Evolutionary conservation across 1,284 basidiomycete species (phyloP), one percentile per base, ranked within the genome.

Genomic region (Volvariella surrecta): DNA sequence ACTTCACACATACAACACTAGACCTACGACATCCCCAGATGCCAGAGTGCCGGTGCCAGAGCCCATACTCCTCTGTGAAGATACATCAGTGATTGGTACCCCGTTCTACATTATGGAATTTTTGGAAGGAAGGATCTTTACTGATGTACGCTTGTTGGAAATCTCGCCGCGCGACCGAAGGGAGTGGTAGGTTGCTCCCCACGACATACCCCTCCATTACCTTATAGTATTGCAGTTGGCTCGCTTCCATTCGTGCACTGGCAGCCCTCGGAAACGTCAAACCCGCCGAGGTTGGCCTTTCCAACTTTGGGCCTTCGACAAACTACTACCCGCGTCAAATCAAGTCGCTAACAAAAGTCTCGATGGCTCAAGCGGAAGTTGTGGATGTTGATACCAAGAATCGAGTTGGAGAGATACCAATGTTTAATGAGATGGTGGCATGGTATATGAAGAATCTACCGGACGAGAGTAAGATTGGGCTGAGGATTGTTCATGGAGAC

Each of bases 81-180:
- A 97, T 56, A 65, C 56, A 21, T 56, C 63, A 2, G 74, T 97
- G 17, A 73, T 95, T 15, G 95, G 93, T 1, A 91, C 91, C 22
- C 76, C 87, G 0, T 98, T 97, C 66, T 98, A 97, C 60, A 73
- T 98, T 31, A 97, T 97, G 94, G 84, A 95, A 59, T 97, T 89
- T 58, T 59, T 97, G 40, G 80, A 92, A 38, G 95, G 94, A 0
- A 73, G 95, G 35, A 95, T 97, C 56, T 97, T 97, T 64, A 88
- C 89, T 6, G 85, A 97, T 60, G 70, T 78, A 10, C 65, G 77
- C 45, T 84, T 97, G 79, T 76, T 76, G 0, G 79, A 85, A 50
- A 64, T 91, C 4, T 58, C 70, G 30, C 66, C 72, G 6, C 57
- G 75, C 40, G 82, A 87, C 53, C 65, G 86, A 50, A 67, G 70